These are phyloP conservation scores for Euryodendron excelsum DNA, from an alignment of 148 eudicot genomes.

Conservation along the genomic window DNA sequence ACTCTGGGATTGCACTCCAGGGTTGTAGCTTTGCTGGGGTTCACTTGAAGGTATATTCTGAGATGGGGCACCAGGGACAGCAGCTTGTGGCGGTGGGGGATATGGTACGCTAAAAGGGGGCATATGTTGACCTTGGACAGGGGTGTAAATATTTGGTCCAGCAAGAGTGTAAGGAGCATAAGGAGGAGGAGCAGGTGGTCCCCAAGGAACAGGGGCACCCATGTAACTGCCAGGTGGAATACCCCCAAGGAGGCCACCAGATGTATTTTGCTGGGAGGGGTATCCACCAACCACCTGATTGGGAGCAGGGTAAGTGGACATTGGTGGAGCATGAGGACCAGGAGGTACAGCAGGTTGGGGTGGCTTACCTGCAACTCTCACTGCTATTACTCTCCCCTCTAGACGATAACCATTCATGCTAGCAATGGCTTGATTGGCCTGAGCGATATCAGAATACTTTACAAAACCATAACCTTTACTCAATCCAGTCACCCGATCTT, in stretches of 20 bases:
- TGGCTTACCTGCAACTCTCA: constrained; percentile 90
- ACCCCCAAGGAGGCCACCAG: constrained; percentile 42
- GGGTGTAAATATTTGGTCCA: constrained; percentile 53
- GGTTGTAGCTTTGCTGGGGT: constrained; percentile 42
- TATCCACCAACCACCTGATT: constrained; percentile 51
- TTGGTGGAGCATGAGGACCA: constrained; percentile 45
- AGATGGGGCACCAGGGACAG: constrained; percentile 26
- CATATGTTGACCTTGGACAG: constrained; percentile 49
- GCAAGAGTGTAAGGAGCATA: constrained; percentile 68
- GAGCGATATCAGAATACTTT: constrained; percentile 66
- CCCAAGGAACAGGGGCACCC: constrained; percentile 76
- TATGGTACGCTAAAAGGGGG: constrained; percentile 65
- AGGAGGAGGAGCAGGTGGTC: constrained; percentile 62
- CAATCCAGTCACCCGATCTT: constrained; percentile 59
- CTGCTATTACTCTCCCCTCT: constrained; percentile 82
- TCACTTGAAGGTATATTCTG: constrained; percentile 49
- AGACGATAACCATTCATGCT: constrained; percentile 76
- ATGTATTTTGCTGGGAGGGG: constrained; percentile 62
- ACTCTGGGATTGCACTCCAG: constrained; percentile 64
- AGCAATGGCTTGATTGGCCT: constrained; percentile 74
- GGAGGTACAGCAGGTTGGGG: constrained; percentile 71
- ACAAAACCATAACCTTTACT: constrained; percentile 98
- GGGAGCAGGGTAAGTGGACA: constrained; percentile 46
- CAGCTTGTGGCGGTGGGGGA: constrained; percentile 45
- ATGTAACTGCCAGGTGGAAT: constrained; percentile 50